phyloP scores from a whole-genome alignment of 2,329 filamentous ascomycete species.

The Trichoderma afroharzianum region DNA sequence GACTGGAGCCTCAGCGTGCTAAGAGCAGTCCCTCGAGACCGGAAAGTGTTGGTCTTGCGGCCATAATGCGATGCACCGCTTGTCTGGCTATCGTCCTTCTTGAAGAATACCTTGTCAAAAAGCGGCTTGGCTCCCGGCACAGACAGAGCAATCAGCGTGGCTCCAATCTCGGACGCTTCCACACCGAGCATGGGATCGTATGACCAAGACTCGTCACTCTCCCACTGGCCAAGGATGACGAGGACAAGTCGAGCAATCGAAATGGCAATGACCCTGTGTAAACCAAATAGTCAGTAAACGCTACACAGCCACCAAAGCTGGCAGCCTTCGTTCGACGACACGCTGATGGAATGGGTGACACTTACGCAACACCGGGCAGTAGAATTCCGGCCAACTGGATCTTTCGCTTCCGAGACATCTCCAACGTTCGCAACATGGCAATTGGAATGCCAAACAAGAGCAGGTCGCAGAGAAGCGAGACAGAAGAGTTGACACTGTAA shows the following conservation, averaged over 20 bases:
- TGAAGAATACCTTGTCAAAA: slow-evolving; percentile 35
- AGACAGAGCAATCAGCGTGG: slow-evolving; percentile 48
- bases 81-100: slow-evolving; percentile 23
- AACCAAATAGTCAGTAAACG: not conserved
- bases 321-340: not conserved
- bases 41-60: slow-evolving; percentile 21
- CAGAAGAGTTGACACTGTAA: slow-evolving; percentile 47
- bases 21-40: slow-evolving; percentile 28
- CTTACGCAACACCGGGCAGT: slow-evolving; percentile 47
- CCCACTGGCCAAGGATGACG: slow-evolving; percentile 46
- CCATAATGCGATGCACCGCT: slow-evolving; percentile 26
- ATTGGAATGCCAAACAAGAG: slow-evolving; percentile 49
- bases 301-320: not conserved
- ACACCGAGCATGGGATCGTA: slow-evolving; percentile 49
- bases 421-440: slow-evolving; percentile 44
- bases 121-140: slow-evolving; percentile 49
- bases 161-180: slow-evolving; percentile 48
- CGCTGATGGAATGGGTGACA: not conserved
- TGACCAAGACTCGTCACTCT: slow-evolving; percentile 46
- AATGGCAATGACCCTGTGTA: slow-evolving; percentile 47
- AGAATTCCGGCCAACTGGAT: slow-evolving; percentile 46
- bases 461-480: slow-evolving; percentile 49
- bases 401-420: slow-evolving; percentile 42
- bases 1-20: slow-evolving; percentile 30
- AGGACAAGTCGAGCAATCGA: slow-evolving; percentile 45